phyloP scores from a whole-genome alignment of 192 early-diverging fungal species.

The Thoreauomyces humboldtii region DNA sequence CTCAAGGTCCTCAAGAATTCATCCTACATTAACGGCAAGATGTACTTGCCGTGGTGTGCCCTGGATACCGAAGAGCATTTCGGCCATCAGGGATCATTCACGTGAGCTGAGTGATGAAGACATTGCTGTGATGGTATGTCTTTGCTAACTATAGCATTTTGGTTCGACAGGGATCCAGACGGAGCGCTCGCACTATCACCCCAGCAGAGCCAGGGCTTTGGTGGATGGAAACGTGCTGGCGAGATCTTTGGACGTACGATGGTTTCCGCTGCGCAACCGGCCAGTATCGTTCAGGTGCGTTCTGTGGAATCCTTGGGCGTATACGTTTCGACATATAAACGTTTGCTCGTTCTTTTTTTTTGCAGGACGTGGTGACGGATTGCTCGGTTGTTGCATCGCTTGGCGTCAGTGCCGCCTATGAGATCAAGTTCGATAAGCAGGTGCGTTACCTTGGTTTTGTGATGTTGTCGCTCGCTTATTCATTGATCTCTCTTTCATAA shows the following conservation, averaged over 20 bases:
- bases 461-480: background rate
- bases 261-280: slow-evolving; percentile 59
- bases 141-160: too few relatives aligned
- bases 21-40: slow-evolving; percentile 68
- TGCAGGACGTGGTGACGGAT: slow-evolving; percentile 89
- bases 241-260: slow-evolving; percentile 70
- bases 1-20: slow-evolving; percentile 61
- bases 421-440: slow-evolving; percentile 68
- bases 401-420: slow-evolving; percentile 80
- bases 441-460: slow-evolving; percentile 29
- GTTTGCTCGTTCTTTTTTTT: background rate
- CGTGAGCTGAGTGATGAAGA: too few relatives aligned
- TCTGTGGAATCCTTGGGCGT: slow-evolving; percentile 35
- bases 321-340: slow-evolving; percentile 31
- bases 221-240: slow-evolving; percentile 77
- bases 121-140: too few relatives aligned
- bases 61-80: slow-evolving; percentile 57
- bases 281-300: slow-evolving; percentile 40
- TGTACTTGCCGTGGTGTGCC: slow-evolving; percentile 74
- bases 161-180: slow-evolving; percentile 76
- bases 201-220: slow-evolving; percentile 72
- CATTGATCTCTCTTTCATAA: background rate
- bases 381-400: slow-evolving; percentile 94
- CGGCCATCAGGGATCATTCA: slow-evolving; percentile 36
- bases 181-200: slow-evolving; percentile 69